Conservation (phyloP, 352 stramenopile species). For the Globisporangium emineosum region DNA sequence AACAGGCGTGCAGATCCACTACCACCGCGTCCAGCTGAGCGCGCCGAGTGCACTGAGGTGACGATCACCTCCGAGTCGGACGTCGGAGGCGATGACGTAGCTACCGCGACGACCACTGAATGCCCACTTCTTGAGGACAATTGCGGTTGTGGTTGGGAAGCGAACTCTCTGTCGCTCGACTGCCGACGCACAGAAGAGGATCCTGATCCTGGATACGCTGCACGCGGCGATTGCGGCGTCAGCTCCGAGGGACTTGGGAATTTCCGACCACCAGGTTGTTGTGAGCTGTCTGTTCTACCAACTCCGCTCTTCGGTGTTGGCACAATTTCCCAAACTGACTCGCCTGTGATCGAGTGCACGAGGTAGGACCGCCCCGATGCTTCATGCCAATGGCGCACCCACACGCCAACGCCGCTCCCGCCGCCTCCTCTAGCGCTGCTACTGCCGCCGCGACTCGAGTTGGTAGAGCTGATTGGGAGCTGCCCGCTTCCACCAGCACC, state of each 20-base stretch:
- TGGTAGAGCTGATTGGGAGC: background rate
- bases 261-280: background rate
- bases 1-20: constrained; percentile 1
- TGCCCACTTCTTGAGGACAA: background rate
- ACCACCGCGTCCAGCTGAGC: background rate
- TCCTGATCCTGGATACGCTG: background rate
- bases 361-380: constrained; percentile 50
- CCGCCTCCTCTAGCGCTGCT: background rate
- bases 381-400: constrained; percentile 66
- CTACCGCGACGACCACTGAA: constrained; percentile 4
- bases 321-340: constrained; percentile 71
- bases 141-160: background rate
- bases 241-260: constrained; percentile 6
- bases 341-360: constrained; percentile 62
- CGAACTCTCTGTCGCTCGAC: background rate
- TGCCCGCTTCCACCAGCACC: background rate
- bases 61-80: constrained; percentile 40
- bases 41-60: constrained; percentile 11
- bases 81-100: constrained; percentile 20
- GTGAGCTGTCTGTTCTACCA: background rate
- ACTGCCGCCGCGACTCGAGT: constrained; percentile 20
- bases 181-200: constrained; percentile 8
- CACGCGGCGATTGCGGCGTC: background rate
- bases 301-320: background rate
- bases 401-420: constrained; percentile 27